phyloP scores from a whole-genome alignment of 345 rosid species.

The Salix dunnii region DNA sequence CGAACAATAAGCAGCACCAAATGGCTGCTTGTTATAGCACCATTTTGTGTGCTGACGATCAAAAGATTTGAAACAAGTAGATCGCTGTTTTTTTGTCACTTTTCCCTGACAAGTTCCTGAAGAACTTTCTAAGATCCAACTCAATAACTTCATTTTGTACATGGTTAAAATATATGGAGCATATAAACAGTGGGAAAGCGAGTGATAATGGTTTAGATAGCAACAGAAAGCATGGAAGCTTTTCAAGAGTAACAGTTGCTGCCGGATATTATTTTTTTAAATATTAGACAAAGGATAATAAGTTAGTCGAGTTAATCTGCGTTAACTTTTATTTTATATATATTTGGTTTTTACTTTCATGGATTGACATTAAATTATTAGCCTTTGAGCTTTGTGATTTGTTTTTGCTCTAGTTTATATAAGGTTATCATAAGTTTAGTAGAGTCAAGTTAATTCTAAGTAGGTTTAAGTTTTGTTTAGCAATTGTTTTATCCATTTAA shows the following conservation, averaged over 20 bases:
- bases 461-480: no score
- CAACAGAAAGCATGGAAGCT: background rate
- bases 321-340: no score
- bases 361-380: no score
- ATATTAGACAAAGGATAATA: no score
- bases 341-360: no score
- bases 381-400: no score
- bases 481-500: no score
- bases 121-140: background rate
- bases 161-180: background rate
- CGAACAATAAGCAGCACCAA: background rate
- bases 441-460: no score
- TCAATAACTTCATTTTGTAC: background rate
- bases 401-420: no score
- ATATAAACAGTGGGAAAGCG: background rate
- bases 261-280: no score
- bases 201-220: background rate
- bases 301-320: fast-evolving
- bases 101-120: background rate
- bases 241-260: background rate
- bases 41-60: background rate
- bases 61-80: background rate
- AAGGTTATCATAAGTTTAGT: no score
- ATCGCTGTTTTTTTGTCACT: background rate
- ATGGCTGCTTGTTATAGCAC: background rate